phyloP scores from a whole-genome alignment of 805 yeast species.

The Cyberlindnera samutprakarnensis region DNA sequence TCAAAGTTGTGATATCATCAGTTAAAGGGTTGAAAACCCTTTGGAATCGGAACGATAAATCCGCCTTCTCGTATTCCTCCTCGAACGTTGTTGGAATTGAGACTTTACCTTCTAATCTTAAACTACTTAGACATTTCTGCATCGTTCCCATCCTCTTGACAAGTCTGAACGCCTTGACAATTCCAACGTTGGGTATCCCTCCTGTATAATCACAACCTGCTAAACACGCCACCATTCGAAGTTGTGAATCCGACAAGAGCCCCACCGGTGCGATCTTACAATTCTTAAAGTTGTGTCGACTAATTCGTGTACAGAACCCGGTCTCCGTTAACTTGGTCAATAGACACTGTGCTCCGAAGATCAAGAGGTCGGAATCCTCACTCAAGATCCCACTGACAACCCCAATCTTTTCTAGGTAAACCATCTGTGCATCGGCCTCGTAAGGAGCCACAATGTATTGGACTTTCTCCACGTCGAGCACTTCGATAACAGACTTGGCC shows the following conservation, averaged over 20 bases:
- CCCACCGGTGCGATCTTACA: slow-evolving; percentile 45
- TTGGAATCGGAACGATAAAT: slow-evolving; percentile 75
- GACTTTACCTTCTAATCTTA: slow-evolving; percentile 53
- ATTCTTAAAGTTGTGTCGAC: slow-evolving; percentile 44
- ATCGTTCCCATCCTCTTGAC: slow-evolving; percentile 44
- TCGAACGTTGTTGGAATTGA: slow-evolving; percentile 50
- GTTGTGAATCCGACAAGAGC: slow-evolving; percentile 44
- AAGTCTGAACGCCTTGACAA: slow-evolving; percentile 62
- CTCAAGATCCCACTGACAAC: slow-evolving; percentile 79
- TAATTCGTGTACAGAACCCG: slow-evolving; percentile 64
- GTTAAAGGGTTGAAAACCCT: slow-evolving; percentile 70
- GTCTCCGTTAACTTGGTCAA: slow-evolving; percentile 76
- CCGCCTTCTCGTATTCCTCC: slow-evolving; percentile 57
- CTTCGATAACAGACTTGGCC: slow-evolving; percentile 81
- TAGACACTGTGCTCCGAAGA: slow-evolving; percentile 75
- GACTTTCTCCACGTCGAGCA: slow-evolving; percentile 48
- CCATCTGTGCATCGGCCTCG: slow-evolving; percentile 98
- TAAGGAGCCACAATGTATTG: slow-evolving; percentile 91
- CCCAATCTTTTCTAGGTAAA: slow-evolving; percentile 69
- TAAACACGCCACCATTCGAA: slow-evolving; percentile 72
- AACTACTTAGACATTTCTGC: slow-evolving; percentile 47
- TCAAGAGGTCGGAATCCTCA: slow-evolving; percentile 88
- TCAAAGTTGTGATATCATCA: slow-evolving; percentile 46
- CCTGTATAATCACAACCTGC: slow-evolving; percentile 97
- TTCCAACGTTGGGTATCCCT: slow-evolving; percentile 78